phyloP scores from a whole-genome alignment of 305 asterid species.

The Euphrasia arctica region DNA sequence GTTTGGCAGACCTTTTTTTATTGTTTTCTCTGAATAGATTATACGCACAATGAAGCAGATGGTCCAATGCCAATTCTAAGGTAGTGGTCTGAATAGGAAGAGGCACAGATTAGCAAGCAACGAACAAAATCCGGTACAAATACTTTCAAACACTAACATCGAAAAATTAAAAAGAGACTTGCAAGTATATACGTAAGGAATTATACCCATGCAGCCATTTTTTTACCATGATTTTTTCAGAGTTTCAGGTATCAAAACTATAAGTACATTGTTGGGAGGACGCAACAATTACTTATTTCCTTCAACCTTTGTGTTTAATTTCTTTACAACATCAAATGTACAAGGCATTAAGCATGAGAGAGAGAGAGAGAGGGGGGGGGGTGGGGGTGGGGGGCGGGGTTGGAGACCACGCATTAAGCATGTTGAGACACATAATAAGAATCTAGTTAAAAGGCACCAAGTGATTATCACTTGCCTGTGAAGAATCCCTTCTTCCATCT shows the following conservation, averaged over 20 bases:
- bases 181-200: slow-evolving; percentile 9
- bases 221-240: not conserved
- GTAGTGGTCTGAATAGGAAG: slow-evolving; percentile 42
- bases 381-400: no score
- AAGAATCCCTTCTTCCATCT: slow-evolving; percentile 31
- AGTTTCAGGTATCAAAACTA: slow-evolving; percentile 1
- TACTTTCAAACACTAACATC: slow-evolving; percentile 20
- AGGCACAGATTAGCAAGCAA: slow-evolving; percentile 35
- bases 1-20: slow-evolving; percentile 30
- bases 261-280: not conserved
- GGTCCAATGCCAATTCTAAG: slow-evolving; percentile 50
- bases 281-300: no score
- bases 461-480: slow-evolving; percentile 56
- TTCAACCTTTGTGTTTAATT: no score
- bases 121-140: slow-evolving; percentile 20
- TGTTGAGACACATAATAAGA: slow-evolving; percentile 23
- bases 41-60: slow-evolving; percentile 57
- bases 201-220: slow-evolving; percentile 1
- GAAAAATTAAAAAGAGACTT: not conserved
- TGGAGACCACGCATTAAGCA: slow-evolving; percentile 10
- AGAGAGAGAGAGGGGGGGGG: no score
- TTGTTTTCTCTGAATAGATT: slow-evolving; percentile 38
- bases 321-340: no score
- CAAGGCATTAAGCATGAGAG: no score
- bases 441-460: slow-evolving; percentile 20